Percentiles rank a stretch among this genome's conserved stretches.
Evolutionary conservation across 1,284 basidiomycete genomes (phyloP).

Genomic region (Coniferiporia sulphurascens): DNA sequence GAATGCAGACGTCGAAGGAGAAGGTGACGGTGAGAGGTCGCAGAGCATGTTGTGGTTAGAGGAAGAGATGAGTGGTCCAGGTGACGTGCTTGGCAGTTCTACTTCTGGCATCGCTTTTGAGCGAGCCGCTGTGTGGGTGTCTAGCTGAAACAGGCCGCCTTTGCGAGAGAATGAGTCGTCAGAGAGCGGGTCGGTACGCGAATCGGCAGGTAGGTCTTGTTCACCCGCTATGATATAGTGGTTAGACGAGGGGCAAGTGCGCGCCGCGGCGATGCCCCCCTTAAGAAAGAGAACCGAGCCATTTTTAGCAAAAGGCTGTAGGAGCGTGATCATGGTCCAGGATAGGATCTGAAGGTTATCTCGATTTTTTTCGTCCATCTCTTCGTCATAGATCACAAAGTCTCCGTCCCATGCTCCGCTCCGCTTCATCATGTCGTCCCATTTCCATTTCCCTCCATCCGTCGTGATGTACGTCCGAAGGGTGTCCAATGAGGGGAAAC

Average conservation of each 20-base stretch:
- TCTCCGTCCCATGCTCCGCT: slow-evolving; percentile 63
- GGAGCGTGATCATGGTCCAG: slow-evolving; percentile 61
- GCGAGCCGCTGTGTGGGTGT: slow-evolving; percentile 50
- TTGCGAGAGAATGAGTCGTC: slow-evolving; percentile 25
- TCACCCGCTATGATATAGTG: slow-evolving; percentile 44
- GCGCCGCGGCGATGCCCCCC: slow-evolving; percentile 60
- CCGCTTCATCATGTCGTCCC: slow-evolving; percentile 53
- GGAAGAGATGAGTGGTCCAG: slow-evolving; percentile 25
- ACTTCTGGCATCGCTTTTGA: slow-evolving; percentile 50
- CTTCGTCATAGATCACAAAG: slow-evolving; percentile 70
- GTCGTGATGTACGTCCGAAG: slow-evolving; percentile 77
- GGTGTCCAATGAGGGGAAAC: slow-evolving; percentile 58
- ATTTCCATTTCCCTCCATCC: slow-evolving; percentile 57
- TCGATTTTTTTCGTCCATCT: slow-evolving; percentile 61
- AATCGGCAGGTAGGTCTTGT: slow-evolving; percentile 24
- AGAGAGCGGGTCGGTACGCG: slow-evolving; percentile 16
- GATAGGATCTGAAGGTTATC: slow-evolving; percentile 49
- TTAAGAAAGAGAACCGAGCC: slow-evolving; percentile 56
- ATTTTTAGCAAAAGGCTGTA: slow-evolving; percentile 48
- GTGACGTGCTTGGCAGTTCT: slow-evolving; percentile 40
- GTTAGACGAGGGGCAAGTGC: slow-evolving; percentile 48
- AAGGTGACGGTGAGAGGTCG: slow-evolving; percentile 55
- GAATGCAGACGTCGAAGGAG: slow-evolving; percentile 59
- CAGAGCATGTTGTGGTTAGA: slow-evolving; percentile 17
- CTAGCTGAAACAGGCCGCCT: slow-evolving; percentile 60